Evolutionary conservation across 2,329 filamentous ascomycete genomes (phyloP).

Genomic region (Nemania abortiva): DNA sequence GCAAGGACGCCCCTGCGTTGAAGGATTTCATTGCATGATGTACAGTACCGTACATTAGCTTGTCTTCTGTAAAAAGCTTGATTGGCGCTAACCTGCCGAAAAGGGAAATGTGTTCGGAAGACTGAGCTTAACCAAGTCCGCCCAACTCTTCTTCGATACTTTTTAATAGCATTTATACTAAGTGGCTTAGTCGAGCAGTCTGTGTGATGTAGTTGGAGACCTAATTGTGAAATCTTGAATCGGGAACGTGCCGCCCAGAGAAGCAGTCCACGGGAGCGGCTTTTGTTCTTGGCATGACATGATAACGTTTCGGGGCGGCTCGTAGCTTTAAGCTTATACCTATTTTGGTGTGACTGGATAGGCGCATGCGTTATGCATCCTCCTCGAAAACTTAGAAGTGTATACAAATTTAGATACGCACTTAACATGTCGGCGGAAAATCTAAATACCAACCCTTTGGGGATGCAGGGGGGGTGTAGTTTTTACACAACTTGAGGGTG

Average conservation of each 20-base stretch:
- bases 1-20: slow-evolving; percentile 7
- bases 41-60: slow-evolving; percentile 18
- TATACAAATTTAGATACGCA: background rate
- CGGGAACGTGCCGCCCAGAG: background rate
- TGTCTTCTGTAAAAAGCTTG: slow-evolving; percentile 23
- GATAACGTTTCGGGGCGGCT: background rate
- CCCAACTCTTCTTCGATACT: background rate
- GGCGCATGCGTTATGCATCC: background rate
- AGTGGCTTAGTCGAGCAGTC: slow-evolving; percentile 8
- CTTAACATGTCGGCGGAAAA: background rate
- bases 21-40: background rate
- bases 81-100: slow-evolving; percentile 14
- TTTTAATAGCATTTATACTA: background rate
- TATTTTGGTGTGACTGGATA: background rate
- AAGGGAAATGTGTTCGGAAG: slow-evolving; percentile 23
- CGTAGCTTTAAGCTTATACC: background rate
- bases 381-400: background rate
- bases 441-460: background rate
- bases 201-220: background rate
- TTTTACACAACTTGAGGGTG: too few species aligned
- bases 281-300: background rate
- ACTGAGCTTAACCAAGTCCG: background rate
- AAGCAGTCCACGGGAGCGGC: background rate
- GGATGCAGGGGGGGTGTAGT: too few species aligned
- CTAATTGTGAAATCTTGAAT: background rate